These are phyloP conservation scores for Termitomyces sp. DNA, from an alignment of 768 basidiomycete species.

Conservation along the genomic window DNA sequence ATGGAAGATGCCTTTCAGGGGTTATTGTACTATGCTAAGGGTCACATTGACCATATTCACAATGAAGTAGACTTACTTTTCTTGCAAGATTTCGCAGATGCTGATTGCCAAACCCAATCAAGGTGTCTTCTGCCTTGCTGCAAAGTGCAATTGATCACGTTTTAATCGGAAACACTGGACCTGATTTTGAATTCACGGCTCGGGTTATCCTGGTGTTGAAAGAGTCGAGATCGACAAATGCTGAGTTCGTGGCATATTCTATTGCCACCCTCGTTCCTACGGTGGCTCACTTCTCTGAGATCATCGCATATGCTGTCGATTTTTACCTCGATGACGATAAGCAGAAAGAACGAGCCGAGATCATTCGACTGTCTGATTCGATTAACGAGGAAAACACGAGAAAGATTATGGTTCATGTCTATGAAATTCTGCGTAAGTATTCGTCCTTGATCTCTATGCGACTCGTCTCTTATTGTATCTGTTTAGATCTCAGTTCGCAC, in stretches of 20 bases:
- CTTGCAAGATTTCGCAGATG: not conserved
- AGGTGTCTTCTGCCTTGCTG: not conserved
- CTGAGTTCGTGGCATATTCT: slow-evolving; percentile 36
- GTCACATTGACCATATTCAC: slow-evolving; percentile 22
- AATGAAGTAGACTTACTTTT: slow-evolving; percentile 12
- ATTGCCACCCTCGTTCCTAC: slow-evolving; percentile 53
- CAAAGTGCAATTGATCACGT: slow-evolving; percentile 12
- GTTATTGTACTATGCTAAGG: slow-evolving; percentile 23
- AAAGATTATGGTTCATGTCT: slow-evolving; percentile 36
- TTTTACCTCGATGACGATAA: slow-evolving; percentile 45
- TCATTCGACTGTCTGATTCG: slow-evolving; percentile 28
- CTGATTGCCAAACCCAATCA: not conserved
- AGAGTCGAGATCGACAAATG: slow-evolving; percentile 13
- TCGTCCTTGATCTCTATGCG: not conserved
- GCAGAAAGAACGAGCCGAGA: slow-evolving; percentile 30
- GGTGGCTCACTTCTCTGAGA: slow-evolving; percentile 47
- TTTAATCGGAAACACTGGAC: slow-evolving; percentile 12
- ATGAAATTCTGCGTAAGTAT: slow-evolving; percentile 41
- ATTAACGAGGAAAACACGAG: slow-evolving; percentile 14
- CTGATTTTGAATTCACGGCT: slow-evolving; percentile 25
- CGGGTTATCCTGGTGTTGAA: slow-evolving; percentile 17
- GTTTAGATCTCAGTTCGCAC: slow-evolving; percentile 25
- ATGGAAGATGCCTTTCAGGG: slow-evolving; percentile 25
- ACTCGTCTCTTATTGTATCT: not conserved
- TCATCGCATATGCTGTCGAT: slow-evolving; percentile 49